A percentile compares a stretch with the other conserved stretches of the same genome.
Conservation (phyloP, 306 rosid species). For the Abrus pulchellus region DNA sequence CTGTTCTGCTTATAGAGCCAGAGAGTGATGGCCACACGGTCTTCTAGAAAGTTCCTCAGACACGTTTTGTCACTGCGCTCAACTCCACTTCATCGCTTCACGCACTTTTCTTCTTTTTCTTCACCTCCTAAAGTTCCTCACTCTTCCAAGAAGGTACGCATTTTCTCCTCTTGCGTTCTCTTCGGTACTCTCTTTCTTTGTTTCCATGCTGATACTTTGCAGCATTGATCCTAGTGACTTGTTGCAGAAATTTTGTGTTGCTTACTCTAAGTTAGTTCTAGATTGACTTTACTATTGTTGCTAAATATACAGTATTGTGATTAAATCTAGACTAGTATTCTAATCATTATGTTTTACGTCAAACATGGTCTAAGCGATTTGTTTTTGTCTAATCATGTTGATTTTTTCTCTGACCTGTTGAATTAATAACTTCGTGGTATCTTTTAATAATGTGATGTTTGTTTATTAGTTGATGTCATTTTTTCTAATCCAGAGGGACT, state of each 20-base stretch:
- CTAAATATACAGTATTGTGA: too few species aligned
- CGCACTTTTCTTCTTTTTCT: slow-evolving; percentile 65
- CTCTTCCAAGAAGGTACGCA: slow-evolving; percentile 75
- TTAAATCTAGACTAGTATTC: too few species aligned
- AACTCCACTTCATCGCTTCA: slow-evolving; percentile 45
- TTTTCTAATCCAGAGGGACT: slow-evolving; percentile 8
- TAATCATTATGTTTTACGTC: too few species aligned
- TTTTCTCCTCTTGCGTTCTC: slow-evolving; percentile 7
- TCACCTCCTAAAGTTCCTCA: slow-evolving; percentile 66
- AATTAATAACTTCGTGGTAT: neutral
- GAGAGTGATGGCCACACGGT: slow-evolving; percentile 74
- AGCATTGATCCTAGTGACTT: too few species aligned
- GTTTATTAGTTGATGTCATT: neutral
- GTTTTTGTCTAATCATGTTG: too few species aligned
- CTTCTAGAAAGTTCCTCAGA: slow-evolving; percentile 60
- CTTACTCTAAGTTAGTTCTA: too few species aligned
- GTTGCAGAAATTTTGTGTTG: too few species aligned
- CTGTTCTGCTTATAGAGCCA: neutral
- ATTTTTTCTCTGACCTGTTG: too few species aligned
- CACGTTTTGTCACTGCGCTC: slow-evolving; percentile 42
- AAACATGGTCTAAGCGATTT: too few species aligned
- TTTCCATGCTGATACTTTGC: neutral
- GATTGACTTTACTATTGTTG: too few species aligned
- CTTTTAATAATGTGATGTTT: neutral
- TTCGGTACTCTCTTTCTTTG: neutral